Evolutionary conservation across 257 asterid genomes (phyloP).

Genomic region (Cinchona pubescens): DNA sequence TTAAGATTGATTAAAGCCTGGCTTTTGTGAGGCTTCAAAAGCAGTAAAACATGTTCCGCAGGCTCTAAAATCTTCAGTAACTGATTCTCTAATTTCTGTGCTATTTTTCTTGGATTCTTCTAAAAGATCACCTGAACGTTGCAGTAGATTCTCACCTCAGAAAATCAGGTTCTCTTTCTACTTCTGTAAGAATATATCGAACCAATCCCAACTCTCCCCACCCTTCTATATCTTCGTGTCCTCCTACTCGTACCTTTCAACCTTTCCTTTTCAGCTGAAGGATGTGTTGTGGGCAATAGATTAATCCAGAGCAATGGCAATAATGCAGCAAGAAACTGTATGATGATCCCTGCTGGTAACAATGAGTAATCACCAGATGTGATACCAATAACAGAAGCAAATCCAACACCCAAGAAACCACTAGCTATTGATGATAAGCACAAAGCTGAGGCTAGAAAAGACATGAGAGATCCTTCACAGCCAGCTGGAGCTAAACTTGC

Average conservation of each 20-base stretch:
- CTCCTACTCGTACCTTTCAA: constrained; percentile 45
- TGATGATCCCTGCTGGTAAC: constrained; percentile 59
- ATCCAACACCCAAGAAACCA: constrained; percentile 66
- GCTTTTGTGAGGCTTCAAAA: background rate
- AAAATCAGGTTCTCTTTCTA: constrained; percentile 51
- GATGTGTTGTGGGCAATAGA: constrained; percentile 41
- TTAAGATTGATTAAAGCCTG: background rate
- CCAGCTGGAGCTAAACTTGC: constrained; percentile 82
- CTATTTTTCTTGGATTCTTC: background rate
- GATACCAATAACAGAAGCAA: constrained; percentile 66
- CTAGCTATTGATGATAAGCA: constrained; percentile 68
- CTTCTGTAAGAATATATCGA: constrained; percentile 51
- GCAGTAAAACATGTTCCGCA: background rate
- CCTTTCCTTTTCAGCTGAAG: constrained; percentile 35
- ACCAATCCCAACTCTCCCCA: constrained; percentile 50
- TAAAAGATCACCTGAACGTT: background rate
- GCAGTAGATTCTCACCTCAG: constrained; percentile 23
- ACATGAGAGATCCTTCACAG: constrained; percentile 75
- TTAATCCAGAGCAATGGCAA: constrained; percentile 63
- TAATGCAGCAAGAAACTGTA: constrained; percentile 68
- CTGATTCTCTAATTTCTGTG: background rate
- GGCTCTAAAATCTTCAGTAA: background rate
- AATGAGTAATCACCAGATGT: constrained; percentile 54
- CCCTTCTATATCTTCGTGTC: constrained; percentile 48
- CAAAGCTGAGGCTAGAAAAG: constrained; percentile 65